Percentiles rank a stretch among this genome's conserved stretches.
phyloP scores from a whole-genome alignment of 2,329 filamentous ascomycete species.

The Chaetomium sp. region DNA sequence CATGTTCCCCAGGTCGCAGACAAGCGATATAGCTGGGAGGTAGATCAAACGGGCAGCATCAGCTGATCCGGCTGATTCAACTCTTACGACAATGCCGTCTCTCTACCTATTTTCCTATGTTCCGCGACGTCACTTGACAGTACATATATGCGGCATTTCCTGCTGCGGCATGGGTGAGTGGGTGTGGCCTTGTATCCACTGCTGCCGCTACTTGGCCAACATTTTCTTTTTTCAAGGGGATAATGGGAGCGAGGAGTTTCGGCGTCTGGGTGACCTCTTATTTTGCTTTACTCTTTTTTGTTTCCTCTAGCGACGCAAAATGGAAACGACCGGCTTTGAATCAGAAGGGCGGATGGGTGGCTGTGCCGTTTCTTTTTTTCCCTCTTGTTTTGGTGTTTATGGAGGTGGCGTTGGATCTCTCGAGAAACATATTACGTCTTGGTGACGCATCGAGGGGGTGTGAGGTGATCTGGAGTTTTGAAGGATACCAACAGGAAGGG shows the following conservation, averaged over 20 bases:
- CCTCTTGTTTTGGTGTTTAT: not conserved
- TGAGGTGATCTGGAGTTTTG: too few relatives aligned
- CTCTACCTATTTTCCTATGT: not conserved
- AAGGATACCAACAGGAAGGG: too few relatives aligned
- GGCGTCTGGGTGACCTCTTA: not conserved
- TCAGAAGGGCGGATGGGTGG: not conserved
- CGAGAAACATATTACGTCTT: not conserved
- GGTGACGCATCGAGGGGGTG: too few relatives aligned
- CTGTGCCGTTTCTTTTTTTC: not conserved
- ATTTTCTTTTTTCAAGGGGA: not conserved
- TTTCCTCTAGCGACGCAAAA: not conserved
- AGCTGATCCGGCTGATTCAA: not conserved
- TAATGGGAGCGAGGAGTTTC: constrained; percentile 12
- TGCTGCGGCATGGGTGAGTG: not conserved
- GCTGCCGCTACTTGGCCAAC: not conserved
- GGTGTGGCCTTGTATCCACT: not conserved
- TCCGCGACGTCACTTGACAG: not conserved
- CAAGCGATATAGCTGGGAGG: constrained; percentile 48
- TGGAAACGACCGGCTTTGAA: not conserved
- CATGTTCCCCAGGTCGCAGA: constrained; percentile 47
- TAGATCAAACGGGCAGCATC: constrained; percentile 7
- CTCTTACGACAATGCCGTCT: not conserved
- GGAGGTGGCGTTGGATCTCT: not conserved
- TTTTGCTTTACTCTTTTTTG: not conserved
- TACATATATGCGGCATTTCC: not conserved